A percentile compares a stretch with the other conserved stretches of the same genome.
These are phyloP conservation scores for Silene coronaria DNA, from an alignment of 179 eudicot genomes.

Conservation along the genomic window DNA sequence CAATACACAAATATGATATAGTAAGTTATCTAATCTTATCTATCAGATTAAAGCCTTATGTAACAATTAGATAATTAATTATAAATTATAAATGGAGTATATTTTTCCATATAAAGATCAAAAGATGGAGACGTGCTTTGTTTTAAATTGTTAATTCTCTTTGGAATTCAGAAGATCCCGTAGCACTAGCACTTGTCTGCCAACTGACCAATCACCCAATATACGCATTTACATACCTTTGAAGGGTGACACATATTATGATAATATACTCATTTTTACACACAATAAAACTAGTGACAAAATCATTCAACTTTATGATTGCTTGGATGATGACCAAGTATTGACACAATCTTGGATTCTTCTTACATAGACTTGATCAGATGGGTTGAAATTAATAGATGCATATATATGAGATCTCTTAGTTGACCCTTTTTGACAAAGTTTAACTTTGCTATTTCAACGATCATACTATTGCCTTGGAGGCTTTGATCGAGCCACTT, in stretches of 20 bases:
- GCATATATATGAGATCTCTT: slow-evolving; percentile 14
- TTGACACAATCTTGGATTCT: slow-evolving; percentile 19
- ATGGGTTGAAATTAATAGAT: slow-evolving; percentile 10
- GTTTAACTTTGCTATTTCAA: background rate
- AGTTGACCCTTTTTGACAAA: slow-evolving; percentile 22
- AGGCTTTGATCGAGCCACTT: slow-evolving; percentile 13
- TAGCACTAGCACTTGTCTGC: slow-evolving; percentile 32
- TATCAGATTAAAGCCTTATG: slow-evolving; percentile 9
- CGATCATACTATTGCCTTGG: slow-evolving; percentile 1
- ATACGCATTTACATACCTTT: slow-evolving; percentile 23
- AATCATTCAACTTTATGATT: slow-evolving; percentile 29
- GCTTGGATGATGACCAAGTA: slow-evolving; percentile 26
- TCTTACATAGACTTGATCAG: slow-evolving; percentile 5
- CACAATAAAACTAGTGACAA: slow-evolving; percentile 5
- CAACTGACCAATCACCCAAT: slow-evolving; percentile 21
- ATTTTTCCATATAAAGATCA: slow-evolving; percentile 5
- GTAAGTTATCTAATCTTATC: slow-evolving; percentile 15
- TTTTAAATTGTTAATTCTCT: background rate
- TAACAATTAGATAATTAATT: background rate
- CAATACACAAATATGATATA: background rate
- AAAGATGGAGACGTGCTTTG: slow-evolving; percentile 24
- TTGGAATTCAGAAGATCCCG: slow-evolving; percentile 21
- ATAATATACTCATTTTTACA: background rate
- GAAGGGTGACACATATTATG: background rate
- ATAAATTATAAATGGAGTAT: too few relatives aligned